Conservation (phyloP, 345 rosid species). For the Linum trigynum region DNA sequence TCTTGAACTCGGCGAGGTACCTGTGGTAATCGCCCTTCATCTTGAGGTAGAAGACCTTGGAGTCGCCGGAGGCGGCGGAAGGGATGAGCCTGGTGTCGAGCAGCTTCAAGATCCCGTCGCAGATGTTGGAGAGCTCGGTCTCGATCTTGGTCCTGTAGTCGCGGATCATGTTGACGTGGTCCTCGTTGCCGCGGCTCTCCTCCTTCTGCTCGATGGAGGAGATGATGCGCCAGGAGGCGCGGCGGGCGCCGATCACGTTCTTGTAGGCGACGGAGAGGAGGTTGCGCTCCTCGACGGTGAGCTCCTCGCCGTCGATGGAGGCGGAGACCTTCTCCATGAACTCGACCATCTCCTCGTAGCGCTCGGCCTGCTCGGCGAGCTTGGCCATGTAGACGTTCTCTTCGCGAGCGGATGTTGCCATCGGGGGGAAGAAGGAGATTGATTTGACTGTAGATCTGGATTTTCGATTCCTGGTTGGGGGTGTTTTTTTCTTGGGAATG, state of each 20-base stretch:
- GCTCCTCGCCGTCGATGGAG: conserved; percentile 5
- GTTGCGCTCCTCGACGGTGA: conserved; percentile 6
- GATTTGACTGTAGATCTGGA: background rate
- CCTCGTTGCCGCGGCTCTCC: conserved; percentile 11
- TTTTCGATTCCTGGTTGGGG: background rate
- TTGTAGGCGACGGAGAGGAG: conserved; percentile 4
- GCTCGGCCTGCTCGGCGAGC: conserved; percentile 93
- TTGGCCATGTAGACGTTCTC: conserved; percentile 85
- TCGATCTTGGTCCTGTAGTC: conserved; percentile 10
- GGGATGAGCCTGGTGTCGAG: conserved; percentile 9
- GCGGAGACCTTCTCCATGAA: conserved; percentile 11
- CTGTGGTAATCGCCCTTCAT: conserved; percentile 10
- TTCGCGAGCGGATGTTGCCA: conserved; percentile 45
- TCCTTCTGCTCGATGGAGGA: conserved; percentile 9
- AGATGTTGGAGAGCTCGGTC: conserved; percentile 8
- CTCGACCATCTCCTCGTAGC: conserved; percentile 7
- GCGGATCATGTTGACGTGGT: conserved; percentile 5
- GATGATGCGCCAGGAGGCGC: conserved; percentile 1
- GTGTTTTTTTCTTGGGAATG: background rate
- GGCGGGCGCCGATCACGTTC: conserved; percentile 5
- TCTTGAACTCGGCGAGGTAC: conserved; percentile 9
- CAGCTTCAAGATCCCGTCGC: conserved; percentile 7
- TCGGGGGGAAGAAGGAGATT: conserved; percentile 3
- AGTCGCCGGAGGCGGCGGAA: conserved; percentile 7
- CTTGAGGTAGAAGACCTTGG: conserved; percentile 9